These are phyloP conservation scores for Cerioporus squamosus DNA, from an alignment of 1,284 basidiomycete genomes.

Conservation along the genomic window DNA sequence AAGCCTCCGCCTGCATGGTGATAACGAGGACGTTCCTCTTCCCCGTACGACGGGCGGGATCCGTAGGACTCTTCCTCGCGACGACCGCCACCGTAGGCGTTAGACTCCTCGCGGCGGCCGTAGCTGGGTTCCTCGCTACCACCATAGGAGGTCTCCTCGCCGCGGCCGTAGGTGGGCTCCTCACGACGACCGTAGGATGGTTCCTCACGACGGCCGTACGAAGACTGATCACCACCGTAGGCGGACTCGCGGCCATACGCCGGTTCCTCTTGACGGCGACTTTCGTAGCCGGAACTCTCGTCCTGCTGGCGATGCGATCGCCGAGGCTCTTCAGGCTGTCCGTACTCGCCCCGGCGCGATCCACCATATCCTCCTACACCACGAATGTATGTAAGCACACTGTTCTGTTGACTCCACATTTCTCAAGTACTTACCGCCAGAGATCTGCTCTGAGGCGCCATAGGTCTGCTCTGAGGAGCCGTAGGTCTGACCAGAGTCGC, in stretches of 20 bases:
- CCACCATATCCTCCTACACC: conserved; percentile 13
- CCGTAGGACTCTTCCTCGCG: conserved; percentile 5
- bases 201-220: conserved; percentile 10
- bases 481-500: conserved; percentile 7
- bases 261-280: conserved; percentile 12
- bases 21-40: conserved; percentile 13
- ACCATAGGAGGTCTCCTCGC: background rate
- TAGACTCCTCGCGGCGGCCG: background rate
- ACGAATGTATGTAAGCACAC: background rate
- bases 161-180: background rate
- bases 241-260: conserved; percentile 15
- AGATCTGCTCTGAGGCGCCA: conserved; percentile 5
- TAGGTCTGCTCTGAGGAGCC: conserved; percentile 9
- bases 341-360: background rate
- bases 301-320: conserved; percentile 1
- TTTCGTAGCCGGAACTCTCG: conserved; percentile 1
- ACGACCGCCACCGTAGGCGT: too few species aligned
- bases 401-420: background rate
- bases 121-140: background rate
- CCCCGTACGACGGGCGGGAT: conserved; percentile 13
- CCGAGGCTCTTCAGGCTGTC: too few species aligned
- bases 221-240: conserved; percentile 1
- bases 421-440: conserved; percentile 8
- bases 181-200: background rate
- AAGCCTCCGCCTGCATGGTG: conserved; percentile 5